Percentiles rank a stretch among this genome's conserved stretches.
Conservation (phyloP, 495 filamentous ascomycete species). For the Trichoderma virens region DNA sequence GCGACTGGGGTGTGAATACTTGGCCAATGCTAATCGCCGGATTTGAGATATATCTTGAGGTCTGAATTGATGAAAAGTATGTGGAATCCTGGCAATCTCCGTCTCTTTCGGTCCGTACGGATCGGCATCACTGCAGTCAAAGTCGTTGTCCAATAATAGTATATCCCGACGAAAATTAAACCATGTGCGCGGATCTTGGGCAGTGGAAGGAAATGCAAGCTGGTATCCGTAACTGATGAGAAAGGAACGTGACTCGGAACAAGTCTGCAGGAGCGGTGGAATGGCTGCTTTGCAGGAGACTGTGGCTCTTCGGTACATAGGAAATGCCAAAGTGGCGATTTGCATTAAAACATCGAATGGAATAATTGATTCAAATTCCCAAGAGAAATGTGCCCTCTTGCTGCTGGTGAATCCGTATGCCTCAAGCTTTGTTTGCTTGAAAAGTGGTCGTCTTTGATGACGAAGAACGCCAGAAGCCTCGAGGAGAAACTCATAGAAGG, state of each 20-base stretch:
- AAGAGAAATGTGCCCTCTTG: not conserved
- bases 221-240: conserved; percentile 11
- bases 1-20: not conserved
- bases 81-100: not conserved
- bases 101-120: not conserved
- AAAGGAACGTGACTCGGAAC: conserved; percentile 11
- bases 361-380: not conserved
- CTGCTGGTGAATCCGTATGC: not conserved
- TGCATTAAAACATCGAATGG: not conserved
- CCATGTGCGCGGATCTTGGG: conserved; percentile 12
- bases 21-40: not conserved
- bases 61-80: not conserved
- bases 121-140: not conserved
- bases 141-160: conserved; percentile 1
- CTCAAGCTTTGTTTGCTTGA: not conserved
- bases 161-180: conserved; percentile 14
- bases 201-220: conserved; percentile 12
- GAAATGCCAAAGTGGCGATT: conserved; percentile 2
- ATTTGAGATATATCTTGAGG: not conserved
- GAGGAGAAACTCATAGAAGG: not conserved
- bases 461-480: not conserved
- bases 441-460: not conserved
- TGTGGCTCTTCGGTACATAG: conserved; percentile 8
- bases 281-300: conserved; percentile 13
- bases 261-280: conserved; percentile 13